A percentile compares a stretch with the other conserved stretches of the same genome.
Conservation (phyloP, 371 early-diverging fungal genomes). For the Dichotomocladium elegans region DNA sequence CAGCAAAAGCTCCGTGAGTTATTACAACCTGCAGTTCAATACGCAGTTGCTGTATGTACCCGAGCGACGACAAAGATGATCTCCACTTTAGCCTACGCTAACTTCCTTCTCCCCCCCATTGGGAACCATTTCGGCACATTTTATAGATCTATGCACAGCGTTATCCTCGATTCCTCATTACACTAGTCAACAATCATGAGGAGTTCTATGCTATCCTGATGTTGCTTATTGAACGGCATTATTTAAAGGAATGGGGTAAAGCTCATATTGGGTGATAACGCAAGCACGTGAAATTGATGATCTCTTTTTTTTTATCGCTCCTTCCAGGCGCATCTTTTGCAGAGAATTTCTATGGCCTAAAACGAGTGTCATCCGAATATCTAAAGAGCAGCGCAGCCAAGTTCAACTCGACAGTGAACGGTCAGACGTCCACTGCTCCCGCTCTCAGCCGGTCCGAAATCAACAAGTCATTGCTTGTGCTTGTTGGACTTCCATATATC, state of each 20-base stretch:
- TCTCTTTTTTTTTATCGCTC: too few species aligned
- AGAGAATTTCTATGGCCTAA: conserved; percentile 90
- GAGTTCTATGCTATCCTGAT: conserved; percentile 76
- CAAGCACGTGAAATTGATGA: neutral
- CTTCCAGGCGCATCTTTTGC: conserved; percentile 85
- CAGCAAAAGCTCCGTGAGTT: conserved; percentile 80
- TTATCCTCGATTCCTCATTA: conserved; percentile 79
- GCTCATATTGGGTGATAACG: neutral
- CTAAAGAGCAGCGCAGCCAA: conserved; percentile 15
- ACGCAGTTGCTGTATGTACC: conserved; percentile 75
- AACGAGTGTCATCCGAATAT: conserved; percentile 53
- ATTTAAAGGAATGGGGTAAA: conserved; percentile 75
- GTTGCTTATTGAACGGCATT: conserved; percentile 78
- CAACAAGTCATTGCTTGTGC: conserved; percentile 61
- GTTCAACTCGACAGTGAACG: conserved; percentile 6
- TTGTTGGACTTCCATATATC: conserved; percentile 74
- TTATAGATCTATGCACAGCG: conserved; percentile 81
- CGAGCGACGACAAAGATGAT: too few species aligned
- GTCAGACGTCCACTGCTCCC: conserved; percentile 15
- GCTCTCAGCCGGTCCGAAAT: conserved; percentile 47
- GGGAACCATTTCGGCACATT: neutral
- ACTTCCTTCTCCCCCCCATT: neutral
- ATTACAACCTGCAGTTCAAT: conserved; percentile 83
- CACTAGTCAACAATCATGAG: conserved; percentile 74
- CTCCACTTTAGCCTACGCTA: too few species aligned